Evolutionary conservation across 2,329 filamentous ascomycete genomes (phyloP).

Genomic region (Cytospora chrysosperma): DNA sequence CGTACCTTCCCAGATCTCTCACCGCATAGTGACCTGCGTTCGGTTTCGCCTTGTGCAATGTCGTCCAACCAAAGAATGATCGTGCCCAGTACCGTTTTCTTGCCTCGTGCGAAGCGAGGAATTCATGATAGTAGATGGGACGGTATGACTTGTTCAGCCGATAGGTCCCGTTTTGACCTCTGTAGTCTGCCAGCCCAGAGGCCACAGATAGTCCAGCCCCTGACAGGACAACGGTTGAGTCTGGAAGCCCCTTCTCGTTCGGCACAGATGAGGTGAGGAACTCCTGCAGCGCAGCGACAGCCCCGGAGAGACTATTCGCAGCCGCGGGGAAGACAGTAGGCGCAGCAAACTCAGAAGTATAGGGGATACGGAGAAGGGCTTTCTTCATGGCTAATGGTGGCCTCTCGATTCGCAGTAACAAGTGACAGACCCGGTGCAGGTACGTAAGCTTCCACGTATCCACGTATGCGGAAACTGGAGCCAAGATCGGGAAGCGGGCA

Average conservation of each 20-base stretch:
- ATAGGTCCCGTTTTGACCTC: constrained; percentile 87
- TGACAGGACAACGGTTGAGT: constrained; percentile 56
- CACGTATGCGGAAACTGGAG: constrained; percentile 11
- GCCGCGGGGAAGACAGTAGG: constrained; percentile 72
- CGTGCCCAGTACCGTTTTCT: constrained; percentile 94
- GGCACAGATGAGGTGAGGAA: constrained; percentile 63
- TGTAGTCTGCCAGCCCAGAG: constrained; percentile 89
- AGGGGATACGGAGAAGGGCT: constrained; percentile 83
- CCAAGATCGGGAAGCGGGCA: constrained; percentile 5
- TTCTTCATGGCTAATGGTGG: constrained; percentile 54
- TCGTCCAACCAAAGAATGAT: constrained; percentile 91
- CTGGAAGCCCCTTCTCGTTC: constrained; percentile 50
- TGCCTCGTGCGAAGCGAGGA: constrained; percentile 75
- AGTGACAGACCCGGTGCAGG: constrained; percentile 29
- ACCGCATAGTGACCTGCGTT: constrained; percentile 81
- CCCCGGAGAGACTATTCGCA: constrained; percentile 68
- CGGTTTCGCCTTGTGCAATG: constrained; percentile 72
- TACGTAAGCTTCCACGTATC: constrained; percentile 27
- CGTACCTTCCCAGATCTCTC: constrained; percentile 67
- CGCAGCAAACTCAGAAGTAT: constrained; percentile 76
- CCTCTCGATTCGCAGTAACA: constrained; percentile 19
- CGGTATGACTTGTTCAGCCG: constrained; percentile 85
- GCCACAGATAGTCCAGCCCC: constrained; percentile 93
- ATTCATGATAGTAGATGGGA: constrained; percentile 93
- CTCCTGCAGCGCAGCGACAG: constrained; percentile 70